Percentiles rank a stretch among this genome's conserved stretches.
These are phyloP conservation scores for Rhodomyrtus psidioides DNA, from an alignment of 441 rosid species.

Conservation along the genomic window DNA sequence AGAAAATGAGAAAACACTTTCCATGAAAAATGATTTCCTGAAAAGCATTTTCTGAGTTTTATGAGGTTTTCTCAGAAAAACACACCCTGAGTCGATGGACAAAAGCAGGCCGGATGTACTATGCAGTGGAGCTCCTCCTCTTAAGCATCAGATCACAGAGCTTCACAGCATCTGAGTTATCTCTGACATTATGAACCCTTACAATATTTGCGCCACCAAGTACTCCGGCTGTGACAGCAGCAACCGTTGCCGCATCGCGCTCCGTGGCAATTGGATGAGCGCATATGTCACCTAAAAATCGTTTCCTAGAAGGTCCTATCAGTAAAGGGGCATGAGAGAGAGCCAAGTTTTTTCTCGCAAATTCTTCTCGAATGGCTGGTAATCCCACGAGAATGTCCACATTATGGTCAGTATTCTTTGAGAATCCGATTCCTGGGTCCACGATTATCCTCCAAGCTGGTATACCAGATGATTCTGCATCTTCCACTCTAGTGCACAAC, in stretches of 20 bases:
- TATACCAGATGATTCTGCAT: constrained; percentile 69
- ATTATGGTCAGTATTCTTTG: constrained; percentile 64
- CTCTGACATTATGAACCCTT: constrained; percentile 78
- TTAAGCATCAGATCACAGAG: constrained; percentile 72
- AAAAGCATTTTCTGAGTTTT: background rate
- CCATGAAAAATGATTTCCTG: background rate
- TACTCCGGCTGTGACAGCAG: constrained; percentile 56
- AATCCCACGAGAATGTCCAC: constrained; percentile 61
- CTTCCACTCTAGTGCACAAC: constrained; percentile 37
- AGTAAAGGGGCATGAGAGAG: constrained; percentile 66
- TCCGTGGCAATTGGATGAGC: constrained; percentile 42
- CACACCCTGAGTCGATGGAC: background rate
- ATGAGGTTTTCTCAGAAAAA: background rate
- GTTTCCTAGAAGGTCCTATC: constrained; percentile 84
- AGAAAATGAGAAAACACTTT: background rate
- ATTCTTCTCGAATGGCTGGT: constrained; percentile 47
- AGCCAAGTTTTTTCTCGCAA: constrained; percentile 61
- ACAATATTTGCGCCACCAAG: constrained; percentile 82
- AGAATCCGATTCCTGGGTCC: constrained; percentile 92
- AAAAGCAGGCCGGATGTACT: background rate
- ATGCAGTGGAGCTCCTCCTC: constrained; percentile 10
- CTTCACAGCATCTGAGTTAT: constrained; percentile 70
- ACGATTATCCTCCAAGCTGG: constrained; percentile 87
- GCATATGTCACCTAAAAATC: constrained; percentile 79
- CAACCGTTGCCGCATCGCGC: constrained; percentile 87